A percentile compares a stretch with the other conserved stretches of the same genome.
Evolutionary conservation across 2,329 filamentous ascomycete species (phyloP).

Genomic region (Trichoderma polysporum): DNA sequence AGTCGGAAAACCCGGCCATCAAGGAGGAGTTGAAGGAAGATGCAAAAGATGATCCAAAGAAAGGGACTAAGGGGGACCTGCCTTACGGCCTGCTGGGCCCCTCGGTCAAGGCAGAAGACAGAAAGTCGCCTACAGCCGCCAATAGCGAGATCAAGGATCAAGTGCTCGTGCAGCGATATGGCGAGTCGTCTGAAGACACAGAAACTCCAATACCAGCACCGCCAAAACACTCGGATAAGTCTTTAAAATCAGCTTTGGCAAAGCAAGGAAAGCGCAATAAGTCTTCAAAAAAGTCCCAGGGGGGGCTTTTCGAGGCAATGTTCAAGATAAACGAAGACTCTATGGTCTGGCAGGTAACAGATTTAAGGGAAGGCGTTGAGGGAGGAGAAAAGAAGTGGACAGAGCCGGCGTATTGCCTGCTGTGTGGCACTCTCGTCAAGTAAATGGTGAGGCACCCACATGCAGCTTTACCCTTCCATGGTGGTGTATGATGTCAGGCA

Average conservation of each 20-base stretch:
- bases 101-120: slow-evolving; percentile 48
- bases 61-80: not conserved
- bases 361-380: slow-evolving; percentile 47
- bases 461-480: not conserved
- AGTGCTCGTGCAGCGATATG: slow-evolving; percentile 36
- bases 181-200: slow-evolving; percentile 33
- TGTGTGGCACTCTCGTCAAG: slow-evolving; percentile 49
- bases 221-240: slow-evolving; percentile 27
- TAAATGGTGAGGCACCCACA: slow-evolving; percentile 27
- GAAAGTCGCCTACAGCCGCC: slow-evolving; percentile 53
- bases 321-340: slow-evolving; percentile 49
- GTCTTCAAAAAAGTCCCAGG: slow-evolving; percentile 46
- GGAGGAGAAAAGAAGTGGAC: slow-evolving; percentile 55
- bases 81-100: not conserved
- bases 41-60: not conserved
- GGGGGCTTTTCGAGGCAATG: slow-evolving; percentile 51
- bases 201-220: slow-evolving; percentile 35
- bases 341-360: slow-evolving; percentile 51
- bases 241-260: slow-evolving; percentile 27
- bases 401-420: slow-evolving; percentile 49
- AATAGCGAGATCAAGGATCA: slow-evolving; percentile 45
- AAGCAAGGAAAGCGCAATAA: slow-evolving; percentile 41
- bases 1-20: slow-evolving; percentile 18
- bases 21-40: slow-evolving; percentile 24
- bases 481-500: not conserved